Evolutionary conservation across 2,329 filamentous ascomycete genomes (phyloP), one percentile per base, ranked within the genome.

Genomic region (Sporothrix brunneoviolacea): DNA sequence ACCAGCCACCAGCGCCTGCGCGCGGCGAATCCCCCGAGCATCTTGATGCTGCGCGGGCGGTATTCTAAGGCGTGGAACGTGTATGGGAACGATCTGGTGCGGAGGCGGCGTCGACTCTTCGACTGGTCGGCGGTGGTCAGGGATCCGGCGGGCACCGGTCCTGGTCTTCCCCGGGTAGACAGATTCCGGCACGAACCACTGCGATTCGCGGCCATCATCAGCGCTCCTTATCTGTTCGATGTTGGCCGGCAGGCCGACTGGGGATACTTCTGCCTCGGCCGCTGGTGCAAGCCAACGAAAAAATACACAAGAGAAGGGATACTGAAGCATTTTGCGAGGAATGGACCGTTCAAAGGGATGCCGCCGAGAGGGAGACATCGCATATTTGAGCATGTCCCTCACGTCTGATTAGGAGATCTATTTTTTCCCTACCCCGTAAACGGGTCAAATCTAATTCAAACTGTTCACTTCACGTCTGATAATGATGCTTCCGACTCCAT

Each of bases 11-110:
- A 43, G 27, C 47, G 32, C 19, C 22, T 49, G 3, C 30, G n/a
- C 28, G 32, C 19, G 39, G 22, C 38, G 7, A 42, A 30, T 8
- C 19, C 30, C n/a, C 66, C 75, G 8, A 68, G 66, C 63, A 70
- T 70, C 60, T 9, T 50, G 30, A 50, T 39, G 39, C 39, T 50
- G 21, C 40, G 39, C 3, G 48, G 40, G 22, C 15, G 18, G 32
- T 38, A 50, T 33, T 43, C 24, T 38, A 21, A 5, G 18, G 22
- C 15, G 21, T 32, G 22, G n/a, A n/a, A 2, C 2, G n/a, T n/a
- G n/a, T n/a, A 38, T 4, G 22, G 48, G 8, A 22, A 22, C n/a
- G n/a, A 44, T 21, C 13, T 38, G 22, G n/a, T 38, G 10, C 39
- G 24, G 30, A 38, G 32, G 48, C 39, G 40, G 39, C 21, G 30